Evolutionary conservation across 306 rosid species (phyloP).

Genomic region (Pachyrhizus erosus): DNA sequence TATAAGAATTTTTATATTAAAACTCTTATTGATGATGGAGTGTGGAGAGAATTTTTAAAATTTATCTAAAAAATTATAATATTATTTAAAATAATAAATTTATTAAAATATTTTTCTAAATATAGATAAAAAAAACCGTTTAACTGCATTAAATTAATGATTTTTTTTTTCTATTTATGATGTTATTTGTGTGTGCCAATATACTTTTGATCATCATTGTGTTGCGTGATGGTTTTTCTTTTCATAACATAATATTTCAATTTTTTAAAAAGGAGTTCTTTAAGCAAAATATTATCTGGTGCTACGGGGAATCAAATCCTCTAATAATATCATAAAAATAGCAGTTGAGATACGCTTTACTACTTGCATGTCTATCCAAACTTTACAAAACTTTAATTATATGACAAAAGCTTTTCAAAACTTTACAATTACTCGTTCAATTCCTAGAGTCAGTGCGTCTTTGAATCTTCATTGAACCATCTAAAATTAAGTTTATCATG

Average conservation of each 20-base stretch:
- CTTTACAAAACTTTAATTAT: not conserved
- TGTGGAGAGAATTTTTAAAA: too few relatives aligned
- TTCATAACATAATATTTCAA: not conserved
- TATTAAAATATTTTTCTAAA: too few relatives aligned
- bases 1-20: too few relatives aligned
- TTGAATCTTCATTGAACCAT: not conserved
- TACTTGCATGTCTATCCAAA: not conserved
- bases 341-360: not conserved
- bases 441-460: not conserved
- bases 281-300: not conserved
- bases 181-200: not conserved
- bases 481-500: not conserved
- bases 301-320: not conserved
- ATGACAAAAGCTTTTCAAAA: not conserved
- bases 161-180: too few relatives aligned
- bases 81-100: too few relatives aligned
- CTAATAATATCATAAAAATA: not conserved
- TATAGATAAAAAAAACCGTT: too few relatives aligned
- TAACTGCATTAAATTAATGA: too few relatives aligned
- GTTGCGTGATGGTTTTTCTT: not conserved
- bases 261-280: not conserved
- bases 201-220: not conserved
- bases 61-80: too few relatives aligned
- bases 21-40: too few relatives aligned
- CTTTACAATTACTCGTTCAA: not conserved